Evolutionary conservation across 2,329 filamentous ascomycete genomes (phyloP), one percentile per base, ranked within the genome.

Genomic region (Lachnellula willkommii): DNA sequence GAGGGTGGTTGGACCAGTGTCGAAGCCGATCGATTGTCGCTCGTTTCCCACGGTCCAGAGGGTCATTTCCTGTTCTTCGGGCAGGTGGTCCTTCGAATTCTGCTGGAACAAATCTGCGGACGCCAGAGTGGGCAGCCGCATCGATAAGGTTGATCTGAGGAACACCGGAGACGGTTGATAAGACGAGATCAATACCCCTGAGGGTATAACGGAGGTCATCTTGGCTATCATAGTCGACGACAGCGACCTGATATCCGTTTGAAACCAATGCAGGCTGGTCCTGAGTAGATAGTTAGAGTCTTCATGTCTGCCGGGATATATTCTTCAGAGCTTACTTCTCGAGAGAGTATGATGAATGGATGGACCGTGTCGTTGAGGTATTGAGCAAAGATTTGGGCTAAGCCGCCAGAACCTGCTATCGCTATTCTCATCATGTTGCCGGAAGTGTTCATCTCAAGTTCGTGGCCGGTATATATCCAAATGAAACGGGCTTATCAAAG

Each of bases 131-230:
- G 15, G 84, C 80, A 1, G 88, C 86, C 1, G 88, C 87, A 63
- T 87, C 82, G 69, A 91, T 90, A 35, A 91, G 79, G 58, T 82
- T 82, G 46, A 90, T 76, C 67, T 91, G 88, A 32, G 84, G 76
- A 17, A 72, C 73, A 4, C 85, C 86, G 2, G 80, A 80, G 49
- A 91, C 82, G 1, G 87, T 91, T 1, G 87, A 91, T 54, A 91
- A 87, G 63, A 90, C 81, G 11, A 89, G 79, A 69, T 91, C 85
- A 43, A 89, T 79, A 9, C 88, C 88, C 55, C 79, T 79, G n/a
- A 92, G 78, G 8, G 81, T 79, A 68, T 84, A 89, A 14, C 76
- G 76, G 26, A 92, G 77, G 43, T 78, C 78, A 1, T 78, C 74
- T 35, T 77, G 70, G 59, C 83, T 75, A 60, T 76, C 71, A 68